phyloP scores from a whole-genome alignment of 73 alveolate genomes.

The Blepharisma japonicum region DNA sequence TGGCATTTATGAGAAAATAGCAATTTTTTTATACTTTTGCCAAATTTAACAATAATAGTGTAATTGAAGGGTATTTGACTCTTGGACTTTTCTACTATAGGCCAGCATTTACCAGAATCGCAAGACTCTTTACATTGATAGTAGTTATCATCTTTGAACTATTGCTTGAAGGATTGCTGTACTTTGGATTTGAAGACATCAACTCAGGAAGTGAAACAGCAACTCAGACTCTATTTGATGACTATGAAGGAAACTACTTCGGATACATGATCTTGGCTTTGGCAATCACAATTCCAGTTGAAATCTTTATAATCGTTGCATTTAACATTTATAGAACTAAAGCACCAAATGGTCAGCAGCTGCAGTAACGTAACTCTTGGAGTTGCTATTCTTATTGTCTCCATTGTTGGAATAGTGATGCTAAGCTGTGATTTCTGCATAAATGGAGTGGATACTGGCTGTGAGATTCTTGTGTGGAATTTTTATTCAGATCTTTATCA shows the following conservation, averaged over 20 bases:
- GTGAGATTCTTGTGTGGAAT: neutral
- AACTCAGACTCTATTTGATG: neutral
- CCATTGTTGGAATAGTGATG: neutral
- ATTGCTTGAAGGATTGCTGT: neutral
- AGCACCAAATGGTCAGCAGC: neutral
- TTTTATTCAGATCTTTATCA: neutral
- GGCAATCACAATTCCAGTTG: neutral
- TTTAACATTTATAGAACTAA: neutral
- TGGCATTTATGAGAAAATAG: too few relatives aligned
- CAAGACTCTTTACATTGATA: neutral
- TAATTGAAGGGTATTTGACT: conserved; percentile 7
- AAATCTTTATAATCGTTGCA: neutral
- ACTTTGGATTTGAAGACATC: neutral
- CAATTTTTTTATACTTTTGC: too few relatives aligned
- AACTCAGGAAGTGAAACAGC: too few relatives aligned
- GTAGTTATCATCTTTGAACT: neutral
- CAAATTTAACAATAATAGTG: too few relatives aligned
- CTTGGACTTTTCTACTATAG: neutral
- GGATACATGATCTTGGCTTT: neutral
- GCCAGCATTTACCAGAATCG: neutral
- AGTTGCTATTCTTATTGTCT: neutral
- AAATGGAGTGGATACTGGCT: conserved; percentile 1
- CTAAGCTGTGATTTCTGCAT: neutral
- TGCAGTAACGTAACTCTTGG: neutral
- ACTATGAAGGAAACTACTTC: neutral